phyloP scores from a whole-genome alignment of 2,329 filamentous ascomycete species.

The Sodiomyces alkalinus region DNA sequence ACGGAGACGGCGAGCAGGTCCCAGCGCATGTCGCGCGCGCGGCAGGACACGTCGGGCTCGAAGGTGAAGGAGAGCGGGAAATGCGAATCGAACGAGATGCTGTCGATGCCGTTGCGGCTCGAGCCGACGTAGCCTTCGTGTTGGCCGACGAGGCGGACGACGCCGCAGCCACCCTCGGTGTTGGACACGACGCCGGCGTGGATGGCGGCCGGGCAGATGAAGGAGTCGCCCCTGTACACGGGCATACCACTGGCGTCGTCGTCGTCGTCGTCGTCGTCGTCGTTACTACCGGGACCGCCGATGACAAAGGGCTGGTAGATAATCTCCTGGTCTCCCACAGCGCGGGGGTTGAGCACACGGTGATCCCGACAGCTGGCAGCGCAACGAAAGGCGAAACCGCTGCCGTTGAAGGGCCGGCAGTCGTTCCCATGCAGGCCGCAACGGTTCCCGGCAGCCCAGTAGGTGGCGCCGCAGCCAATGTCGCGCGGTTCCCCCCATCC shows the following conservation, averaged over 20 bases:
- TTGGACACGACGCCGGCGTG: conserved; percentile 68
- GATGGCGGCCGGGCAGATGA: conserved; percentile 72
- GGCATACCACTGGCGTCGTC: conserved; percentile 21
- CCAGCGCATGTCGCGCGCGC: conserved; percentile 71
- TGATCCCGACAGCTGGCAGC: conserved; percentile 55
- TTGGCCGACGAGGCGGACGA: conserved; percentile 58
- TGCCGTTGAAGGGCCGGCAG: conserved; percentile 61
- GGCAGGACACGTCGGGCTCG: conserved; percentile 45
- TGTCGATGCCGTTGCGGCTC: conserved; percentile 58
- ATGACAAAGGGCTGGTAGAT: conserved; percentile 51
- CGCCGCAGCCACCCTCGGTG: conserved; percentile 63
- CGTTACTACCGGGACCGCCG: conserved; percentile 43
- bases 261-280: conserved; percentile 16
- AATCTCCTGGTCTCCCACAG: conserved; percentile 56
- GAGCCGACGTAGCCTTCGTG: conserved; percentile 47
- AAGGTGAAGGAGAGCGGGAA: conserved; percentile 85
- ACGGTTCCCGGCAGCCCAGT: conserved; percentile 55
- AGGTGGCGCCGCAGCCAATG: conserved; percentile 52
- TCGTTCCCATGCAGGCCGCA: conserved; percentile 62
- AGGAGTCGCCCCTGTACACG: conserved; percentile 78
- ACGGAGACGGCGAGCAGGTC: conserved; percentile 67
- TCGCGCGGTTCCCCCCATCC: conserved; percentile 51
- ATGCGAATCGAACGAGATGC: conserved; percentile 67
- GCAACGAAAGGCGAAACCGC: conserved; percentile 58
- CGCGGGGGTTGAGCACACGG: conserved; percentile 54